These are phyloP conservation scores for Fusarium brevicatenulatum DNA, from an alignment of 2,329 filamentous ascomycete species.

Conservation along the genomic window DNA sequence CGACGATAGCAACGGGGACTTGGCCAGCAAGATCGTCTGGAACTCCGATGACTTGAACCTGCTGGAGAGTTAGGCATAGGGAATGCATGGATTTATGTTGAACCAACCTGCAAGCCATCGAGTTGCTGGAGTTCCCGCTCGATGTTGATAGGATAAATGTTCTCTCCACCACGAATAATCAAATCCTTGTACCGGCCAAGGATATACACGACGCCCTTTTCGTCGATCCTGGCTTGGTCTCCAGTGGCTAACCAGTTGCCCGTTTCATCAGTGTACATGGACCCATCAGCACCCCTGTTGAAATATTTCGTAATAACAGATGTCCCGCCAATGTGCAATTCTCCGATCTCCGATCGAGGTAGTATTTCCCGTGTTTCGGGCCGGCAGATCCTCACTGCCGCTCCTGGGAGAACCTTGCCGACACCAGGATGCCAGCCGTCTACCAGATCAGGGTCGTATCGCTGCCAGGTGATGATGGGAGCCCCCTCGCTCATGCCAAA, in stretches of 20 bases:
- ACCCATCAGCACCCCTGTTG: slow-evolving; percentile 37
- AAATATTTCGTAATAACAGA: slow-evolving; percentile 51
- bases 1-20: slow-evolving; percentile 58
- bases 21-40: slow-evolving; percentile 58
- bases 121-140: slow-evolving; percentile 50
- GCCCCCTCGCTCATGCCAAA: slow-evolving; percentile 60
- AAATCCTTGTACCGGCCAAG: slow-evolving; percentile 57
- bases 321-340: slow-evolving; percentile 53
- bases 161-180: slow-evolving; percentile 58
- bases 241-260: slow-evolving; percentile 54
- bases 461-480: slow-evolving; percentile 54
- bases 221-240: slow-evolving; percentile 54
- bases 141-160: slow-evolving; percentile 53
- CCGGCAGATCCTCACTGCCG: slow-evolving; percentile 51
- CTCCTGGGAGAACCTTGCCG: slow-evolving; percentile 54
- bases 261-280: slow-evolving; percentile 50
- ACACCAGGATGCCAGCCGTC: slow-evolving; percentile 53
- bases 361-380: slow-evolving; percentile 46
- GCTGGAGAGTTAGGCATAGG: slow-evolving; percentile 7
- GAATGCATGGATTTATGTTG: background rate
- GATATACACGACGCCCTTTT: slow-evolving; percentile 52
- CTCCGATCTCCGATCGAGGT: slow-evolving; percentile 48
- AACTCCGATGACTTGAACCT: slow-evolving; percentile 56
- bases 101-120: slow-evolving; percentile 45
- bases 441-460: slow-evolving; percentile 43